Base-by-base conservation (phyloP, 23 red algal genomes). In the Agarophyton chilense region DNA sequence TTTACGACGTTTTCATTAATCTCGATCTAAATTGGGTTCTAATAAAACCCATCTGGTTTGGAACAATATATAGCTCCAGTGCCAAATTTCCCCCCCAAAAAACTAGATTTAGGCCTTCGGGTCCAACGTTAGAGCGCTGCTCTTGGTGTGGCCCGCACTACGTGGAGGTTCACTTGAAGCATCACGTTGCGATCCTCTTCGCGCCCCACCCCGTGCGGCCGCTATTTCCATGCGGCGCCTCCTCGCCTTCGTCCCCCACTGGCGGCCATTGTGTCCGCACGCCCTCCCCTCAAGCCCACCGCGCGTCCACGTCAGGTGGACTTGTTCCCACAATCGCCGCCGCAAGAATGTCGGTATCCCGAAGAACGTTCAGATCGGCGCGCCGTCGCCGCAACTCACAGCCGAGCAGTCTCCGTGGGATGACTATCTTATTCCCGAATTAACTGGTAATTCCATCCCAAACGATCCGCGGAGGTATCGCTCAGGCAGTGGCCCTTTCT, bases 391-490 rank as follows among this genome's bases (percentile, higher is more conserved):
- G 3, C 76, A 70, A 24, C 76, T 91, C 39, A 80, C 88, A 4
- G 53, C 88, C 4, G 54, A 91, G 16, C 45, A 81, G 16, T 68
- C 55, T 34, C 76, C 75, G 29, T 91, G 88, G 88, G 88, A 91
- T 14, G 88, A 91, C 61, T 91, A 91, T 41, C 75, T 91, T 39
- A 75, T 91, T 19, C 88, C 88, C 0, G 75, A 91, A 74, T 60
- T 91, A 25, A 13, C 76, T 7, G 88, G 88, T 41, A 91, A 91
- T 41, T 70, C 62, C 18, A 43, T 22, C 2, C 64, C 70, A 5
- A 54, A 63, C 17, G 61, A 82, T 50, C 88, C 88, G 19, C 24
- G 18, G 1, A 71, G 77, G 19, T 91, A 77, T 50, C 24, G 19
- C 43, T 26, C 46, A 14, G 42, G 53, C 31, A 33, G 39, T 16